Conservation (phyloP, 345 rosid genomes). For the Lenwebbia sp. region DNA sequence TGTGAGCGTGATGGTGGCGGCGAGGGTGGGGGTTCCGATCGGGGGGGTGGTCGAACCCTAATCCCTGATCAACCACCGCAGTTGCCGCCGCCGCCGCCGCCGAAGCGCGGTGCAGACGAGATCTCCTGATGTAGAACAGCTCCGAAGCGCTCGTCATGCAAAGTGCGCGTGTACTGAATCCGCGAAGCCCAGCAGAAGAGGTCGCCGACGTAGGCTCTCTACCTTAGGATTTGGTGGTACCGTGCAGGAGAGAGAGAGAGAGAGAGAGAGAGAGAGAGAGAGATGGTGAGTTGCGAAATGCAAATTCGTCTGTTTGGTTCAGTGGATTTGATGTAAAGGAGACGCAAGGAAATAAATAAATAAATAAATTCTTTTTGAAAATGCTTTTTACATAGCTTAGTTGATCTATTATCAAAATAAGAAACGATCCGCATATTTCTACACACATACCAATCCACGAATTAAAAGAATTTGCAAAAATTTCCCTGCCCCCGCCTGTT, state of each 20-base stretch:
- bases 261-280: background rate
- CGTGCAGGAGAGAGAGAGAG: background rate
- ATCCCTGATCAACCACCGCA: slow-evolving; percentile 16
- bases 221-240: background rate
- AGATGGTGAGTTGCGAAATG: background rate
- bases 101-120: slow-evolving; percentile 39
- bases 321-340: background rate
- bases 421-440: background rate
- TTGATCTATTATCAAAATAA: background rate
- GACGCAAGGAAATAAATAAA: background rate
- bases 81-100: background rate
- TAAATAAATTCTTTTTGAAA: too few species aligned
- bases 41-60: slow-evolving; percentile 21
- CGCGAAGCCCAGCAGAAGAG: background rate
- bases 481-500: background rate
- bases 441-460: background rate
- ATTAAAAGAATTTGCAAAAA: background rate
- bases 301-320: background rate
- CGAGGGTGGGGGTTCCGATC: slow-evolving; percentile 25
- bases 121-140: slow-evolving; percentile 73
- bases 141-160: slow-evolving; percentile 93
- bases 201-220: background rate
- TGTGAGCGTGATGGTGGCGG: slow-evolving; percentile 24
- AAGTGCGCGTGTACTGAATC: background rate
- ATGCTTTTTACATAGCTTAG: too few species aligned